A percentile compares a stretch with the other conserved stretches of the same genome.
phyloP scores from a whole-genome alignment of 768 basidiomycete genomes.

The Psilocybe azurescens region DNA sequence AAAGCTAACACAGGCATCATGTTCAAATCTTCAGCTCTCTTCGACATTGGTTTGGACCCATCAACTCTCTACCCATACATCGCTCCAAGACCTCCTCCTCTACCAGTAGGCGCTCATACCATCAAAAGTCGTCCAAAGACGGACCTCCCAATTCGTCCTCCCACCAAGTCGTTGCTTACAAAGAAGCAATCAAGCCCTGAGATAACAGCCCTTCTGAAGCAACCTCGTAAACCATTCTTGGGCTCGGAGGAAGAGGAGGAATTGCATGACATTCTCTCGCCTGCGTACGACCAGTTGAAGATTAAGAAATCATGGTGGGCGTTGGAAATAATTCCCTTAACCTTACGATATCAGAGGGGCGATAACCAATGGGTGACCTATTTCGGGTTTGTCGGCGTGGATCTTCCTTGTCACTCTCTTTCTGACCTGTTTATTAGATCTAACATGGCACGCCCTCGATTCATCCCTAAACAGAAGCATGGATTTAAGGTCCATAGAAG shows the following conservation, averaged over 20 bases:
- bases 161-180: constrained; percentile 22
- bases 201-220: constrained; percentile 17
- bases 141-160: constrained; percentile 28
- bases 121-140: constrained; percentile 31
- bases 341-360: constrained; percentile 41
- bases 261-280: constrained; percentile 58
- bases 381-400: constrained; percentile 32
- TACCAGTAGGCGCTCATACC: constrained; percentile 26
- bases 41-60: constrained; percentile 54
- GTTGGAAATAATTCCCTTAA: constrained; percentile 60
- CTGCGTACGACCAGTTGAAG: constrained; percentile 63
- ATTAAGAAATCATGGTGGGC: constrained; percentile 65
- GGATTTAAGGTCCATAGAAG: constrained; percentile 56
- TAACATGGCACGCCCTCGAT: constrained; percentile 41
- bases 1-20: constrained; percentile 63
- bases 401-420: neutral
- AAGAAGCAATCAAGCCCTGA: constrained; percentile 22
- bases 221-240: constrained; percentile 21
- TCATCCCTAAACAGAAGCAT: constrained; percentile 45
- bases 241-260: constrained; percentile 68
- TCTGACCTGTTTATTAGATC: constrained; percentile 25
- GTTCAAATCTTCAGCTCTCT: constrained; percentile 54
- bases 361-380: constrained; percentile 42
- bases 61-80: constrained; percentile 49
- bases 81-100: constrained; percentile 39